phyloP scores from a whole-genome alignment of 352 stramenopile species.

The Pythium chondricola region DNA sequence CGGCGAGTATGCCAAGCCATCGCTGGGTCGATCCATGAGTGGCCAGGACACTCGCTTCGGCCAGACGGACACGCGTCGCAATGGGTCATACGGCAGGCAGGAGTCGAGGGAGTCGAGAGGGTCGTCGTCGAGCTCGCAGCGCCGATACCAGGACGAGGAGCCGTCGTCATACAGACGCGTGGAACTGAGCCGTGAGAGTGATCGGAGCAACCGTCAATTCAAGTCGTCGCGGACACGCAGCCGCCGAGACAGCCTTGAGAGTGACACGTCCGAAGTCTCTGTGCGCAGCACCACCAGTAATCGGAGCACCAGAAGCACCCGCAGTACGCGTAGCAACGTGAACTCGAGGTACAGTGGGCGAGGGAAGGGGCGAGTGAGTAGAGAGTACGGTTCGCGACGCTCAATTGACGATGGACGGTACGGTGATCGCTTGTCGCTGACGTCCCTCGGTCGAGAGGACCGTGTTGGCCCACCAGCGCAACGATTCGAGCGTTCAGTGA shows the following conservation, averaged over 20 bases:
- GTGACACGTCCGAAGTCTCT: slow-evolving; percentile 14
- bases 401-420: slow-evolving; percentile 8
- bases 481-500: slow-evolving; percentile 13
- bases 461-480: neutral
- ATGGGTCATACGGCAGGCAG: no score
- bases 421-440: slow-evolving; percentile 6
- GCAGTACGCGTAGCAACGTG: no score
- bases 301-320: neutral
- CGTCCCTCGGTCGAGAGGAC: slow-evolving; percentile 3
- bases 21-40: neutral
- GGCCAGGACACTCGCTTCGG: neutral
- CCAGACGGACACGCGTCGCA: no score
- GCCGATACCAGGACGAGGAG: no score
- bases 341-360: neutral
- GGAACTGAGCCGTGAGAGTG: slow-evolving; percentile 16
- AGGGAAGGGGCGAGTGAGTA: neutral
- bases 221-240: slow-evolving; percentile 1
- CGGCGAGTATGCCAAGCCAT: neutral
- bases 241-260: slow-evolving; percentile 18
- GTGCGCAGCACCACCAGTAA: slow-evolving; percentile 13
- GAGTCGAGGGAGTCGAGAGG: no score
- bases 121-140: no score
- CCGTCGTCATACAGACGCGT: slow-evolving; percentile 13
- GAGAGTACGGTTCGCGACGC: slow-evolving; percentile 8
- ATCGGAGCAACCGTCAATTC: slow-evolving; percentile 1